Percentiles rank a stretch among this genome's conserved stretches.
These are phyloP conservation scores for Quercus robur DNA, from an alignment of 306 rosid species.

Conservation along the genomic window DNA sequence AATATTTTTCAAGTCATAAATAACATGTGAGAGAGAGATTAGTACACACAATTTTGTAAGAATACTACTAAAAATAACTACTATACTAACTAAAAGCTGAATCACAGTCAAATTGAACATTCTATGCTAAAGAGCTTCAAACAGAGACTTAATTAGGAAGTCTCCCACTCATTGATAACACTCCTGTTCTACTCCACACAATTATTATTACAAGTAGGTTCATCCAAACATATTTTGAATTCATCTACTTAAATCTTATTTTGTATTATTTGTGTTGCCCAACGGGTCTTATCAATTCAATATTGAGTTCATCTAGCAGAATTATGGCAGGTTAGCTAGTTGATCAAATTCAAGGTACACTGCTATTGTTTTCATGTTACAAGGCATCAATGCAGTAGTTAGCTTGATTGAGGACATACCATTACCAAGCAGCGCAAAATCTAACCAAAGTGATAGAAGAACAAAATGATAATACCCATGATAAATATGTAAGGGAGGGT, in stretches of 20 bases:
- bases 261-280: background rate
- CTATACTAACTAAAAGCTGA: background rate
- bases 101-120: background rate
- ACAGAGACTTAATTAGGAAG: background rate
- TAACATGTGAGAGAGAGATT: background rate
- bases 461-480: background rate
- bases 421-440: constrained; percentile 1
- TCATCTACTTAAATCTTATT: background rate
- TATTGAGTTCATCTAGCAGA: background rate
- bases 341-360: constrained; percentile 1
- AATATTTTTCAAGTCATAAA: background rate
- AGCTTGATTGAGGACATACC: constrained; percentile 13
- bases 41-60: constrained; percentile 4
- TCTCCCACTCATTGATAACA: background rate
- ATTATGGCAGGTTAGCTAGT: constrained; percentile 12
- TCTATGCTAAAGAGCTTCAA: background rate
- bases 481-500: background rate
- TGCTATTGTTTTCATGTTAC: background rate
- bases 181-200: background rate
- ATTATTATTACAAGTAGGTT: background rate
- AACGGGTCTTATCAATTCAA: background rate
- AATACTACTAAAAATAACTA: background rate
- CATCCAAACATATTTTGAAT: background rate
- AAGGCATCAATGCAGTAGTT: background rate
- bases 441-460: background rate